Evolutionary conservation across 2,329 filamentous ascomycete genomes (phyloP).

Genomic region (Paraphaeosphaeria sporulosa): DNA sequence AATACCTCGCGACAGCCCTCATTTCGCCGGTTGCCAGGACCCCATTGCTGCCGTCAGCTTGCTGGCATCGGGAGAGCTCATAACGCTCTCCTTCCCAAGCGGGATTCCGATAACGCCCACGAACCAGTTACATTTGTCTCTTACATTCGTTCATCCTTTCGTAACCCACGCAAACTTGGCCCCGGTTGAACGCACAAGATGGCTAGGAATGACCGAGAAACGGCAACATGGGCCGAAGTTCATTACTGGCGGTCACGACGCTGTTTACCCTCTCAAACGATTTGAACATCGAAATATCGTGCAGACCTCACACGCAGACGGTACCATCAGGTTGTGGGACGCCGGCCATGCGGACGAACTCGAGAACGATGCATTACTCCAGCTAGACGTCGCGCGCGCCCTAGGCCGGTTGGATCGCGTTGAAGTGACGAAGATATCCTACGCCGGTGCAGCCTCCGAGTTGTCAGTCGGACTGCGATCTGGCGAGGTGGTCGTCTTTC

Average conservation of each 20-base stretch:
- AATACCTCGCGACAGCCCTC: slow-evolving; percentile 81
- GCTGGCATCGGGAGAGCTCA: slow-evolving; percentile 84
- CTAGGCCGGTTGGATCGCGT: slow-evolving; percentile 80
- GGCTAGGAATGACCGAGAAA: slow-evolving; percentile 90
- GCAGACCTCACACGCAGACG: slow-evolving; percentile 87
- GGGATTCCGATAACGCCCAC: slow-evolving; percentile 91
- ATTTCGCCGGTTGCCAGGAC: slow-evolving; percentile 88
- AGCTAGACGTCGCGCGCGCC: slow-evolving; percentile 85
- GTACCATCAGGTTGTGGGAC: slow-evolving; percentile 92
- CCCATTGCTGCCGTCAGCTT: slow-evolving; percentile 84
- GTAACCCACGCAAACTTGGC: slow-evolving; percentile 76
- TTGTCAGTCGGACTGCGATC: slow-evolving; percentile 80
- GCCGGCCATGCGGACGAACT: slow-evolving; percentile 90
- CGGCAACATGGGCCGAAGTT: slow-evolving; percentile 80
- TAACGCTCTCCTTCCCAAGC: slow-evolving; percentile 90
- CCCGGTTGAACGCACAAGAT: slow-evolving; percentile 77
- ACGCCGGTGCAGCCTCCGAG: slow-evolving; percentile 83
- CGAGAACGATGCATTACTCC: slow-evolving; percentile 81
- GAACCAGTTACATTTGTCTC: slow-evolving; percentile 87
- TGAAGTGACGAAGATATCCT: slow-evolving; percentile 78
- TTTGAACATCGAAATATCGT: slow-evolving; percentile 86
- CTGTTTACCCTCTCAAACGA: slow-evolving; percentile 72
- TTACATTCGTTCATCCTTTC: slow-evolving; percentile 91
- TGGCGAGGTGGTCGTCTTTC: slow-evolving; percentile 87
- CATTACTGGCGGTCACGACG: slow-evolving; percentile 79